Conservation (phyloP, 768 basidiomycete genomes). For the Aureoboletus auriporus region DNA sequence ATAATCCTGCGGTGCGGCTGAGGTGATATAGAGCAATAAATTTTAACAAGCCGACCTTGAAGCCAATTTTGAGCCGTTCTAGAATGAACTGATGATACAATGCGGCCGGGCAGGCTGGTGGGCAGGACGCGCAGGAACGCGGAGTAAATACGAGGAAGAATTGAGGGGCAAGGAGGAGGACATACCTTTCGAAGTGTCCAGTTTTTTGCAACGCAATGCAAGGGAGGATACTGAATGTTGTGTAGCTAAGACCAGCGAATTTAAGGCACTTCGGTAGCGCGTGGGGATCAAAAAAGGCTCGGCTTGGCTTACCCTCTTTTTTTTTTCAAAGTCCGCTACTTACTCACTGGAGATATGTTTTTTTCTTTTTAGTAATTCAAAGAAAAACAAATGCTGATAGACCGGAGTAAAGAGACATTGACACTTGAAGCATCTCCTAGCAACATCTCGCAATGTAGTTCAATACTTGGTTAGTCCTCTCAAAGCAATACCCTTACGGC, state of each 20-base stretch:
- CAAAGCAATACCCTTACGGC: background rate
- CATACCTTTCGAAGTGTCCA: slow-evolving; percentile 42
- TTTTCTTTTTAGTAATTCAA: slow-evolving; percentile 1
- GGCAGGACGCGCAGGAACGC: slow-evolving; percentile 23
- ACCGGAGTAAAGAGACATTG: too few species aligned
- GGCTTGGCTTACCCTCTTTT: slow-evolving; percentile 29
- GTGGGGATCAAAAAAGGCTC: slow-evolving; percentile 36
- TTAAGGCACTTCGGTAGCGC: slow-evolving; percentile 39
- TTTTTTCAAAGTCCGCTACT: slow-evolving; percentile 35
- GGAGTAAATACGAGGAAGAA: slow-evolving; percentile 16
- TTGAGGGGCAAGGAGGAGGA: slow-evolving; percentile 19
- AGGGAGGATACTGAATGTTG: slow-evolving; percentile 29
- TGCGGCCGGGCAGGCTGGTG: slow-evolving; percentile 47
- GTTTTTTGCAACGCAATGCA: slow-evolving; percentile 29
- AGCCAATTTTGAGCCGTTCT: slow-evolving; percentile 76
- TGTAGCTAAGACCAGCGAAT: slow-evolving; percentile 33
- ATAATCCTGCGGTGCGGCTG: slow-evolving; percentile 41
- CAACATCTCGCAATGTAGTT: background rate
- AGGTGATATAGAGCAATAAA: slow-evolving; percentile 17
- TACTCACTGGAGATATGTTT: slow-evolving; percentile 13
- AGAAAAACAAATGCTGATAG: too few species aligned
- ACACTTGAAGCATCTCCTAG: too few species aligned
- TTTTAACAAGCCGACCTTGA: slow-evolving; percentile 45
- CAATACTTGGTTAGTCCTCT: too few species aligned
- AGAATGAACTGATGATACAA: slow-evolving; percentile 81